Base-by-base conservation (phyloP, 140 eudicot species). In the Anethum foeniculum region DNA sequence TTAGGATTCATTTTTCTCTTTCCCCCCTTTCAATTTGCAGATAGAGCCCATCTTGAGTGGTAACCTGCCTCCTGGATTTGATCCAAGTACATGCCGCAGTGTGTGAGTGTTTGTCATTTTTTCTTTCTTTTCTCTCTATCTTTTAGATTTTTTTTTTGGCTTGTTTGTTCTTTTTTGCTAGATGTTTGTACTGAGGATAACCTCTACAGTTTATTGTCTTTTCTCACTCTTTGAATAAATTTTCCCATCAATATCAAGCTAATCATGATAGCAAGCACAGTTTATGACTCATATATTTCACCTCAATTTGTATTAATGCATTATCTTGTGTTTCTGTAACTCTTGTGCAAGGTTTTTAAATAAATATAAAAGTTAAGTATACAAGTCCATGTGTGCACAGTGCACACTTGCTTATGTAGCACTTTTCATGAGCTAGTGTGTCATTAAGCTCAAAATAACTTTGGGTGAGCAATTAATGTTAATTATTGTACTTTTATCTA, bases 21-120 rank as follows among this genome's bases (percentile, higher is more conserved):
- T 27, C 67, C 74, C 69, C 74, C 71, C 69, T 56, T 49, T 30
- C 76, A 52, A 77, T 90, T 73, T 90, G 90, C 99, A 94, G 99
- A 92, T 94, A 80, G 99, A 94, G 88, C 97, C 99, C 72, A 94
- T 94, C 88, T 89, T 94, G 93, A 94, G 99, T 88, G 99, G 99
- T 80, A 94, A 94, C 87, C 85, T 94, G 83, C 99, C 99, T 77
- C 99, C 99, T 81, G 97, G 99, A 27, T 94, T 94, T 81, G 97
- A 94, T 85, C 86, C 97, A 86, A 82, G 90, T 84, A 84, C 99
- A 81, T 94, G 99, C 88, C 96, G 99, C 90, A 92, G 99, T 88
- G 99, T 94, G 99, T 94, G 93, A 92, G 99, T 90, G 81, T 82
- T 72, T 71, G 44, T 38, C 75, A 36, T 43, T 76, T 75, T 52